A percentile compares a stretch with the other conserved stretches of the same genome.
These are phyloP conservation scores for Alternaria solani DNA, from an alignment of 2,329 filamentous ascomycete species.

Conservation along the genomic window DNA sequence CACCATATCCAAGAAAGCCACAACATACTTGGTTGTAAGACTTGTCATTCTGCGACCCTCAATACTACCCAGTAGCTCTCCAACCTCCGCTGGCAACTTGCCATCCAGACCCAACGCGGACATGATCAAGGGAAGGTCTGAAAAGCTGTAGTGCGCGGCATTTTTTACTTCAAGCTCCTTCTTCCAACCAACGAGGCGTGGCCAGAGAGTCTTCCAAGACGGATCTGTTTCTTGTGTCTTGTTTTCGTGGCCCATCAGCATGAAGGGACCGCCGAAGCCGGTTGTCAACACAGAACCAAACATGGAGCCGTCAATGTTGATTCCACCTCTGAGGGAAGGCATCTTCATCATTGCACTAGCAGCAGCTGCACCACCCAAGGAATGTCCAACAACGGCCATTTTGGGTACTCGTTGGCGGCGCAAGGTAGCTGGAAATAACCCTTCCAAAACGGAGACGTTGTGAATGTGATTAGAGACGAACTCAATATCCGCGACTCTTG, in stretches of 20 bases:
- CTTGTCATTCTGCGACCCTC: slow-evolving; percentile 32
- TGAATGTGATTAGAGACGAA: slow-evolving; percentile 33
- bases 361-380: slow-evolving; percentile 47
- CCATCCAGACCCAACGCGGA: slow-evolving; percentile 27
- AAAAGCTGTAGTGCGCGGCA: slow-evolving; percentile 40
- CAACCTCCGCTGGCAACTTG: slow-evolving; percentile 24
- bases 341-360: slow-evolving; percentile 24
- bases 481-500: slow-evolving; percentile 32
- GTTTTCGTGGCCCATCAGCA: slow-evolving; percentile 39
- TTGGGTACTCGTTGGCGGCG: not conserved
- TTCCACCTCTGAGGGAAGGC: slow-evolving; percentile 33
- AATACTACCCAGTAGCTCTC: slow-evolving; percentile 30
- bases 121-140: slow-evolving; percentile 31
- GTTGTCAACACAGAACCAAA: slow-evolving; percentile 29
- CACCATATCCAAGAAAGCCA: slow-evolving; percentile 31
- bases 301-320: slow-evolving; percentile 50
- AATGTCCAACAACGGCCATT: slow-evolving; percentile 46
- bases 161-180: slow-evolving; percentile 37
- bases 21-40: slow-evolving; percentile 30
- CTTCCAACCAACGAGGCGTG: slow-evolving; percentile 35
- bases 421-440: not conserved
- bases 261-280: slow-evolving; percentile 29
- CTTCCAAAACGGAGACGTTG: slow-evolving; percentile 16
- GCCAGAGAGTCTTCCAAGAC: slow-evolving; percentile 37
- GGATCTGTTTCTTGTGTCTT: slow-evolving; percentile 40